Evolutionary conservation across 495 filamentous ascomycete genomes (phyloP), one percentile per base, ranked within the genome.

Genomic region (Parathielavia appendiculata): DNA sequence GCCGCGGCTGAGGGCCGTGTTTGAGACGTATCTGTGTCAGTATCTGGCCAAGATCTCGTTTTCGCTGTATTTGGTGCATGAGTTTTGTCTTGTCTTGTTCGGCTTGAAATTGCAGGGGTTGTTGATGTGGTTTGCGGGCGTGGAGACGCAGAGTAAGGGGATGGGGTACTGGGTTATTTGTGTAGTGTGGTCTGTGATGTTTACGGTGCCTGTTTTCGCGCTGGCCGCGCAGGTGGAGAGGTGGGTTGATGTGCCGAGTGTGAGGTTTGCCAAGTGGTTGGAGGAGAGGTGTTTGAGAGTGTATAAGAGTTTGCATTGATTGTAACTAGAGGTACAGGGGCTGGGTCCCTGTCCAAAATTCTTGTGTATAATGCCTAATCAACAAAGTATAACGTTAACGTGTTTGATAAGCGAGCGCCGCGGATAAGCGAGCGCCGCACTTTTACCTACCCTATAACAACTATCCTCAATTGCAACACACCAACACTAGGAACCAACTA

Each of bases 11-110:
- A 6, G 11, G 10, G 34, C 54, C 5, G 38, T 57, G 1, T 56
- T 57, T n/a, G 50, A 53, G 50, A 47, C 59, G 22, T 17, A 32
- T 22, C n/a, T 12, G 5, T 60, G 54, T 35, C 58, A 60, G 46
- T 60, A 60, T 46, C 52, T 60, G 40, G 58, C 51, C 51, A 35
- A 44, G 34, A 51, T 60, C 16, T 56, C 58, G 26, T 60, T 56
- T 17, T 43, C 58, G 39, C 52, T 56, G 22, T 57, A 57, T 44
- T 48, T 56, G 50, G 50, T 41, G 50, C 50, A 41, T 13, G 50
- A 40, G 50, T 41, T 53, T 26, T 53, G 50, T 26, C 14, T 53
- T 12, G 50, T 53, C 19, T 22, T 53, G 35, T 53, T 53, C 30
- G 50, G 50, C 17, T 6, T 41, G 35, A 3, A 4, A 19, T 5